A percentile compares a stretch with the other conserved stretches of the same genome.
These are phyloP conservation scores for Waitea zeae DNA, from an alignment of 1,284 basidiomycete genomes.

Conservation along the genomic window DNA sequence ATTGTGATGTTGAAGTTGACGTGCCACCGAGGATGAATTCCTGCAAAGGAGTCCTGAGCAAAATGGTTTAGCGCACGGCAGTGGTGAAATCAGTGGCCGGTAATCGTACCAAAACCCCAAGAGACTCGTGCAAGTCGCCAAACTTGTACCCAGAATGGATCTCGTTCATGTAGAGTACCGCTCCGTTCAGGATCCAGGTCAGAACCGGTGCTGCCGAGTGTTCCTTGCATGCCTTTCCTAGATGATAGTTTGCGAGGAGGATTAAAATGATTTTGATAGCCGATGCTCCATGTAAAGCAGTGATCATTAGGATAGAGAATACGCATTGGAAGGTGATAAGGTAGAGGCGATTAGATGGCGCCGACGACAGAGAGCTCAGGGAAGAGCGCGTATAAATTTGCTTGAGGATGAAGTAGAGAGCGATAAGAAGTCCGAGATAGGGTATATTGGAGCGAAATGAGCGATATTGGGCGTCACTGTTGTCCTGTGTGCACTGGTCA, in stretches of 20 bases:
- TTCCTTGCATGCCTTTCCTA: slow-evolving; percentile 31
- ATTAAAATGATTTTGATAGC: slow-evolving; percentile 67
- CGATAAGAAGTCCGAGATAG: slow-evolving; percentile 34
- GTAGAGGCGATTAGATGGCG: slow-evolving; percentile 16
- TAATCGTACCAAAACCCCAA: slow-evolving; percentile 34
- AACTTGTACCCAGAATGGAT: slow-evolving; percentile 64
- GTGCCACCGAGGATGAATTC: slow-evolving; percentile 78
- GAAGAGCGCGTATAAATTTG: slow-evolving; percentile 18
- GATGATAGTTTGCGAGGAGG: slow-evolving; percentile 50
- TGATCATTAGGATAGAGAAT: slow-evolving; percentile 54
- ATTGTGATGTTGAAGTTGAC: slow-evolving; percentile 95
- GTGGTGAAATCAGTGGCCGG: background rate
- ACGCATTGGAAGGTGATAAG: slow-evolving; percentile 37
- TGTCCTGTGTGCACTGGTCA: slow-evolving; percentile 39
- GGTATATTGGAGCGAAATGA: slow-evolving; percentile 65
- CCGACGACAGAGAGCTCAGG: slow-evolving; percentile 6
- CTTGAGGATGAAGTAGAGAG: slow-evolving; percentile 18
- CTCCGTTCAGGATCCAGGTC: slow-evolving; percentile 67
- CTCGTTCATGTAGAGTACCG: slow-evolving; percentile 68
- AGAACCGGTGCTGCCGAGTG: slow-evolving; percentile 28
- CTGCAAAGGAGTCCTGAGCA: slow-evolving; percentile 51
- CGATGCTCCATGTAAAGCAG: slow-evolving; percentile 79
- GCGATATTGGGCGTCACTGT: slow-evolving; percentile 75
- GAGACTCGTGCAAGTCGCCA: slow-evolving; percentile 30
- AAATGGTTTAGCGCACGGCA: slow-evolving; percentile 4